phyloP scores from a whole-genome alignment of 2,329 filamentous ascomycete genomes.

The Furcasterigmium sp. region DNA sequence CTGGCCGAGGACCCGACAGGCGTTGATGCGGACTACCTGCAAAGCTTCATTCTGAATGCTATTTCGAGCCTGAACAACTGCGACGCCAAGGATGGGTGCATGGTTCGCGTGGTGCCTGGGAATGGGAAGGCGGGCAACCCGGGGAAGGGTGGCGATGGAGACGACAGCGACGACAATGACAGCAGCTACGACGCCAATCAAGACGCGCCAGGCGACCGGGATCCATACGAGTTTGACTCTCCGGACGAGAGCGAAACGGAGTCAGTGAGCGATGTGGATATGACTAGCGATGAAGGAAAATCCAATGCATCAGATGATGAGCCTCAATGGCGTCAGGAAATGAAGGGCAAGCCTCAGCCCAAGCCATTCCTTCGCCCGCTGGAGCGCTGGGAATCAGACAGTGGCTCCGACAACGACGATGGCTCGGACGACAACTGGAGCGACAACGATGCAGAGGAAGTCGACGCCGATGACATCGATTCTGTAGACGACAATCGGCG shows the following conservation, averaged over 20 bases:
- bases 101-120: neutral
- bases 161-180: neutral
- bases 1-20: conserved; percentile 5
- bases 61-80: neutral
- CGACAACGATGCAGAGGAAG: neutral
- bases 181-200: neutral
- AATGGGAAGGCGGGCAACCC: neutral
- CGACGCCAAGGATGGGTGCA: neutral
- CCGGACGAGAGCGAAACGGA: neutral
- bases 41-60: neutral
- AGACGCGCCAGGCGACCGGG: neutral
- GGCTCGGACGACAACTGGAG: neutral
- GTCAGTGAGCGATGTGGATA: neutral
- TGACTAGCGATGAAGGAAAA: neutral
- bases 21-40: neutral
- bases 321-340: neutral
- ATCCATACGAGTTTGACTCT: neutral
- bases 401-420: too few relatives aligned
- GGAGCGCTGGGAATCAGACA: too few relatives aligned
- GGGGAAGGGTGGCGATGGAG: neutral
- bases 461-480: neutral
- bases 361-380: neutral
- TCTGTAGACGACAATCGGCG: neutral
- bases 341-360: neutral
- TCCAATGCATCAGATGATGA: neutral